Evolutionary conservation across 805 yeast genomes (phyloP).

Genomic region (Ogataea methanolica): DNA sequence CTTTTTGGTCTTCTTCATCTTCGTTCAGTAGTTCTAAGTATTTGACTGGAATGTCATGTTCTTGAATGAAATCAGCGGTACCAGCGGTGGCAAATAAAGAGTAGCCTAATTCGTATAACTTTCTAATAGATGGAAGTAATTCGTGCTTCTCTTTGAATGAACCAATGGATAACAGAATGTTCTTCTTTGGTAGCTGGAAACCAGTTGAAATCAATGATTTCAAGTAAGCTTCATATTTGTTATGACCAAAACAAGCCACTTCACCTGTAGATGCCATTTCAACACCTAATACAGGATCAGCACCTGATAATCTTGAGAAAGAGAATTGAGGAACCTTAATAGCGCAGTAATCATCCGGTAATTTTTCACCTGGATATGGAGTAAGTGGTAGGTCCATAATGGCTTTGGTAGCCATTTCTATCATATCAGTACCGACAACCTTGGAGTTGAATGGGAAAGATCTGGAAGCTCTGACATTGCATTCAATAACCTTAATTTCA

Average conservation of each 20-base stretch:
- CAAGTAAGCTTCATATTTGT: constrained; percentile 95
- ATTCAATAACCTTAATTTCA: constrained; percentile 95
- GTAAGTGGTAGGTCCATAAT: constrained; percentile 81
- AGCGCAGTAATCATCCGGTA: constrained; percentile 94
- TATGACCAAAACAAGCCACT: constrained; percentile 94
- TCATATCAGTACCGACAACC: constrained; percentile 93
- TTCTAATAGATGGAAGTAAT: constrained; percentile 80
- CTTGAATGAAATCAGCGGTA: constrained; percentile 96
- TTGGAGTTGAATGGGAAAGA: constrained; percentile 98
- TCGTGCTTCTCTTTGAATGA: constrained; percentile 95
- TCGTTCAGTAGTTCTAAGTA: constrained; percentile 83
- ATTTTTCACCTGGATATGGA: constrained; percentile 84
- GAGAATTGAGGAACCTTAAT: constrained; percentile 97
- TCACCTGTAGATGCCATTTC: constrained; percentile 99
- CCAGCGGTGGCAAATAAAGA: constrained; percentile 97
- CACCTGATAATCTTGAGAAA: constrained; percentile 94
- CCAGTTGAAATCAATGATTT: constrained; percentile 95
- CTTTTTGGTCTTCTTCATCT: constrained; percentile 69
- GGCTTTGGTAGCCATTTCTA: constrained; percentile 96
- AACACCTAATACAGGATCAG: constrained; percentile 96
- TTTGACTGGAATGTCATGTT: constrained; percentile 90
- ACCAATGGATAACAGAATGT: constrained; percentile 90
- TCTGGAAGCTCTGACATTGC: constrained; percentile 99
- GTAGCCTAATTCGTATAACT: constrained; percentile 78
- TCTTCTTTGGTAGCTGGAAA: constrained; percentile 90